Evolutionary conservation across 495 filamentous ascomycete species (phyloP), one percentile per base, ranked within the genome.

Genomic region (Margaritispora aquatica): DNA sequence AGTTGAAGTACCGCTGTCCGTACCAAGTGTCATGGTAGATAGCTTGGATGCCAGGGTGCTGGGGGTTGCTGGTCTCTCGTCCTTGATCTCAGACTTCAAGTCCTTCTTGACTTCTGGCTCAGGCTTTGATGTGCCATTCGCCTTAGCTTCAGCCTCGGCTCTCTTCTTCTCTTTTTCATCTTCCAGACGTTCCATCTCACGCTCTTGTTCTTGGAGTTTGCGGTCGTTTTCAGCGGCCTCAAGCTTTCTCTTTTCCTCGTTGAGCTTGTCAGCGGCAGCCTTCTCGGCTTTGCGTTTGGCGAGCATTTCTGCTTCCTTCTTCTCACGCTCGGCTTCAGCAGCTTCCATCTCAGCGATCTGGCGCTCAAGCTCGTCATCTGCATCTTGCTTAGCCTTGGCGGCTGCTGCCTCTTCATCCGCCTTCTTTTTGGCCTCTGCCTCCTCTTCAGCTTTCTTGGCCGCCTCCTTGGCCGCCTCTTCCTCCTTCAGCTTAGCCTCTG

Each of bases 401-500:
- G 54, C 62, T 24, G 61, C 61, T n/a, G 57, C 61, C 64, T 82
- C 80, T 72, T 89, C 76, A 54, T 87, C 85, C 52, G 81, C 79
- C 68, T 84, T 82, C 69, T 93, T 87, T 36, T 82, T 80, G 1
- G 84, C 84, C 78, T 87, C 88, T 74, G 73, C 61, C 67, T 74
- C 66, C 44, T 64, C 63, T 8, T 65, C 44, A 19, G 63, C 66
- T n/a, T 73, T 68, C 20, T 67, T 61, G 22, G 68, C 58, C n/a
- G 70, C 62, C 49, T 71, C 67, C 55, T 64, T 62, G 13, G 62
- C 62, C 49, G 66, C 63, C 17, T 67, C 66, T 15, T 72, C 70
- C n/a, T 66, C 66, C 51, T 74, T 63, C 24, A 24, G 2, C 51
- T 66, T 66, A 7, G 54, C 46, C 41, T 65, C 66, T 1, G 62